phyloP scores from a whole-genome alignment of 192 early-diverging fungal genomes.

The Chytriomyces sp. region DNA sequence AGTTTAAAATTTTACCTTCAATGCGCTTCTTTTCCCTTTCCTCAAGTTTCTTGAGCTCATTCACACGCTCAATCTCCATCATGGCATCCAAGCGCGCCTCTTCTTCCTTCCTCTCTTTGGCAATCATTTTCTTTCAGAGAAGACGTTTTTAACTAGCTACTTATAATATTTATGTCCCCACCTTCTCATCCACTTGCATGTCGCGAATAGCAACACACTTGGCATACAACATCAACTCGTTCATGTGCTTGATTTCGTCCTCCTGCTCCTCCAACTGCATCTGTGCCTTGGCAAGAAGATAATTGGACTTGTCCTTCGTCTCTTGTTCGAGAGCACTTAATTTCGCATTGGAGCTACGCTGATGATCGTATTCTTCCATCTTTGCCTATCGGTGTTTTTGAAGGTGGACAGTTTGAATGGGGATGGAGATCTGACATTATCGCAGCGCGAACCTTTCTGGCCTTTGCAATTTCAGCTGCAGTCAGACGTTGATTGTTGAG shows the following conservation, averaged over 20 bases:
- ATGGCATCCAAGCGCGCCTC: conserved; percentile 57
- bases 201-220: conserved; percentile 68
- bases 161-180: conserved; percentile 3
- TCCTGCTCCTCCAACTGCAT: conserved; percentile 67
- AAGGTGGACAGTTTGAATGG: conserved; percentile 5
- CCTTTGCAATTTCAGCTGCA: conserved; percentile 45
- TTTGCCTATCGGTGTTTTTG: conserved; percentile 29
- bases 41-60: conserved; percentile 55
- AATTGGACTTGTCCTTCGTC: conserved; percentile 57
- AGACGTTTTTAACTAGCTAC: not conserved
- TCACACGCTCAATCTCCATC: conserved; percentile 58
- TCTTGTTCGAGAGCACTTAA: conserved; percentile 54
- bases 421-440: not conserved
- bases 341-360: conserved; percentile 50
- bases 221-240: conserved; percentile 67
- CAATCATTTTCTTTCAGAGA: conserved; percentile 52
- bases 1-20: conserved; percentile 41
- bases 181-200: conserved; percentile 62
- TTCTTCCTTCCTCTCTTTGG: conserved; percentile 51
- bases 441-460: conserved; percentile 42
- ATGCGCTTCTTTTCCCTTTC: conserved; percentile 49
- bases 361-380: conserved; percentile 58
- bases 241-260: conserved; percentile 69
- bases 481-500: conserved; percentile 32
- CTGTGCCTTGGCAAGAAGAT: conserved; percentile 60